Conservation (phyloP, 306 rosid species). For the Acacia confusa region DNA sequence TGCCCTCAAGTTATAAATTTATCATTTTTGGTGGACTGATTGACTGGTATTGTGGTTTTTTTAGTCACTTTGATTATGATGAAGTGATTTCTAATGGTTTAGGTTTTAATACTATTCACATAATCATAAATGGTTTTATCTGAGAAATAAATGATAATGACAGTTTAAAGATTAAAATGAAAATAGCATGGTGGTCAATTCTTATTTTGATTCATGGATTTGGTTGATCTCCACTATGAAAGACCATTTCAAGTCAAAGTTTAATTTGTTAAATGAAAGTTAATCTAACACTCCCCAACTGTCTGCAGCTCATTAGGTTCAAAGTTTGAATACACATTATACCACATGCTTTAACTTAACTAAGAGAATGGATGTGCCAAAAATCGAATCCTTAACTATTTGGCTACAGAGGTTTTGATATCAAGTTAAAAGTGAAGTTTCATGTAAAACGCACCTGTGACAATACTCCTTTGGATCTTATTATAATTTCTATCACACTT, state of each 20-base stretch:
- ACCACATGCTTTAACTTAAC: neutral
- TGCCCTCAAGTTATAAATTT: neutral
- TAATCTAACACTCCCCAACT: neutral
- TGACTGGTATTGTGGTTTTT: neutral
- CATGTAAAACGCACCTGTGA: neutral
- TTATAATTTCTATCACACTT: neutral
- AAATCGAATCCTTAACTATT: neutral
- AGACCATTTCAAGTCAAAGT: neutral
- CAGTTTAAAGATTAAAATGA: neutral
- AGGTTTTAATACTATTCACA: neutral
- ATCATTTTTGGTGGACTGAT: neutral
- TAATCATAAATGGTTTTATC: neutral
- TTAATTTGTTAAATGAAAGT: neutral
- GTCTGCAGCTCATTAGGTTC: neutral
- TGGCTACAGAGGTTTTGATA: neutral
- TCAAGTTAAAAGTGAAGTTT: neutral
- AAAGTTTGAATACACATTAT: neutral
- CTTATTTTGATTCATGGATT: neutral
- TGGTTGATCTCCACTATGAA: neutral
- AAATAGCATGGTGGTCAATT: neutral
- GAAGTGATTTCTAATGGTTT: slow-evolving; percentile 12
- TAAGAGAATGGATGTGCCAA: neutral
- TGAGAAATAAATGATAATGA: neutral
- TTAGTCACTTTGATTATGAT: neutral
- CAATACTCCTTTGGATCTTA: neutral